Evolutionary conservation across 768 basidiomycete genomes (phyloP).

Genomic region (Lactifluus pinguis): DNA sequence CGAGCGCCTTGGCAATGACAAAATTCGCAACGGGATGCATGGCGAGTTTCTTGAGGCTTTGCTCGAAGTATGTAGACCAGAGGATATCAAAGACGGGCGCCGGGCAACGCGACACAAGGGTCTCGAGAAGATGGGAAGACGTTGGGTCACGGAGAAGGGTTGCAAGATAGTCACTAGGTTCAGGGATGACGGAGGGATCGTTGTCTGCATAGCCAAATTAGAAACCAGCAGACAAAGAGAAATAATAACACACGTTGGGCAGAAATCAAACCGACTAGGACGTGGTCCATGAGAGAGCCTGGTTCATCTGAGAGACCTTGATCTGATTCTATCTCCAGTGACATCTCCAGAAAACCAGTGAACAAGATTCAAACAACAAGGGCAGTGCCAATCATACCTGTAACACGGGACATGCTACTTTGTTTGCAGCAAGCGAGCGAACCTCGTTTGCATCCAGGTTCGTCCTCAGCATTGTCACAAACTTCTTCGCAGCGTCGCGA

Average conservation of each 20-base stretch:
- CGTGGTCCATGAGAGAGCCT: constrained; percentile 72
- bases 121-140: constrained; percentile 86
- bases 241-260: constrained; percentile 41
- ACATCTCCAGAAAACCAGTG: constrained; percentile 40
- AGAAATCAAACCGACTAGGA: constrained; percentile 68
- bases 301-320: constrained; percentile 45
- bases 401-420: constrained; percentile 68
- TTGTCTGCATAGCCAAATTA: constrained; percentile 27
- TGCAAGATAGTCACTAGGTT: constrained; percentile 68
- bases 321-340: constrained; percentile 76
- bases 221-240: background rate
- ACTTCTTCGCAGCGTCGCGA: constrained; percentile 30
- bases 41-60: constrained; percentile 63
- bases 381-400: constrained; percentile 39
- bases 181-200: constrained; percentile 29
- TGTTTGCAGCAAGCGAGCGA: constrained; percentile 63
- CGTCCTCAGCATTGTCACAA: constrained; percentile 45
- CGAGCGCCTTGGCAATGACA: constrained; percentile 74
- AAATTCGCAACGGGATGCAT: constrained; percentile 92
- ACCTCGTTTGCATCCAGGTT: constrained; percentile 61
- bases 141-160: constrained; percentile 80
- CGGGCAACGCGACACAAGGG: constrained; percentile 57
- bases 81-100: constrained; percentile 49
- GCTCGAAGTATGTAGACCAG: constrained; percentile 73
- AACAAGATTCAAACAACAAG: constrained; percentile 2